These are phyloP conservation scores for Sugiyamaella chiloensis DNA, from an alignment of 805 yeast species.

Conservation along the genomic window DNA sequence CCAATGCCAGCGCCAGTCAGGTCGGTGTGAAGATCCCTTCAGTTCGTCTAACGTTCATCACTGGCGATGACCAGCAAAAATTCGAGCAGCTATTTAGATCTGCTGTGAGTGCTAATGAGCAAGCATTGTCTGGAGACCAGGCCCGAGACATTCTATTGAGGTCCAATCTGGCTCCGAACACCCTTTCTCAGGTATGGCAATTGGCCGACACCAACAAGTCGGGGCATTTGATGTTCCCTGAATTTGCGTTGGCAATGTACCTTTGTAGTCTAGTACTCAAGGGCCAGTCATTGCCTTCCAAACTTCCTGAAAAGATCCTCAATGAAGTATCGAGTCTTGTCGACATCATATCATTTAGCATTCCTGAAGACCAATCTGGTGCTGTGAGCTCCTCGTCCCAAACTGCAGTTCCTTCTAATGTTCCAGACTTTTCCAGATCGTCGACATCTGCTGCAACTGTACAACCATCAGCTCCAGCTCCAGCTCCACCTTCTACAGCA, in stretches of 20 bases:
- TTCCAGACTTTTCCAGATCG: conserved; percentile 23
- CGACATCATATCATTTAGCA: conserved; percentile 77
- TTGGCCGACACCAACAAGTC: conserved; percentile 84
- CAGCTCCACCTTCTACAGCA: neutral
- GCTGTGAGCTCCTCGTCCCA: conserved; percentile 3
- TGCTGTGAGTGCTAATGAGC: conserved; percentile 65
- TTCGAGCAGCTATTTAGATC: conserved; percentile 82
- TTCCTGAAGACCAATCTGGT: conserved; percentile 49
- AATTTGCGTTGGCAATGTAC: conserved; percentile 88
- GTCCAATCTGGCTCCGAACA: conserved; percentile 71
- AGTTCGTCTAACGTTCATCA: conserved; percentile 78
- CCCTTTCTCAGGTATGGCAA: conserved; percentile 85
- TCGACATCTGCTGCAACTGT: conserved; percentile 3
- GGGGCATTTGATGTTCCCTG: conserved; percentile 86
- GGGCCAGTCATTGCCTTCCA: conserved; percentile 74
- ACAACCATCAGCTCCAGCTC: conserved; percentile 9
- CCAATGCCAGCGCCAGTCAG: conserved; percentile 40
- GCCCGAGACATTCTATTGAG: conserved; percentile 78
- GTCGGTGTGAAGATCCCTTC: conserved; percentile 28
- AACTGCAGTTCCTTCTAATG: conserved; percentile 24
- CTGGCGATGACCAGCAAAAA: conserved; percentile 80
- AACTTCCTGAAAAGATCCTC: conserved; percentile 65
- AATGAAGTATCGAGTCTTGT: conserved; percentile 88
- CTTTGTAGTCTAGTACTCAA: conserved; percentile 72
- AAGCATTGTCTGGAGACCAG: conserved; percentile 49